These are phyloP conservation scores for Candida succiphila DNA, from an alignment of 805 yeast genomes.

Conservation along the genomic window DNA sequence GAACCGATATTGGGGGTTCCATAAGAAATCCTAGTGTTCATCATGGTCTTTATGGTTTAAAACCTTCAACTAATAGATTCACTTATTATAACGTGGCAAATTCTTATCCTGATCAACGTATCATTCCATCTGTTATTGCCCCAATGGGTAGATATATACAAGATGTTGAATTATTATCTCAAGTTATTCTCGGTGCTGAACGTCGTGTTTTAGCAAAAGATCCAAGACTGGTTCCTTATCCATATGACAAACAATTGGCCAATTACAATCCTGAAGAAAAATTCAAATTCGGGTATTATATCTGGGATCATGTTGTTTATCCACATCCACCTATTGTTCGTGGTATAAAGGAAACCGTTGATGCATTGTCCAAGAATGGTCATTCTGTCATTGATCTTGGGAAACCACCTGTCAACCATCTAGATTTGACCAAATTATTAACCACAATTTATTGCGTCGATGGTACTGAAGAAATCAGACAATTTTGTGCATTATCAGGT, in stretches of 20 bases:
- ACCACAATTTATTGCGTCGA: conserved; percentile 16
- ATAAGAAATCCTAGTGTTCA: conserved; percentile 24
- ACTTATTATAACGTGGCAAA: conserved; percentile 20
- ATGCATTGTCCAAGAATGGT: conserved; percentile 24
- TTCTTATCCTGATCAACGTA: conserved; percentile 22
- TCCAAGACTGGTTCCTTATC: conserved; percentile 41
- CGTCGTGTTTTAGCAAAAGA: conserved; percentile 44
- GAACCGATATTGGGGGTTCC: conserved; percentile 31
- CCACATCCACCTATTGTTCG: conserved; percentile 50
- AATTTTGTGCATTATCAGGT: conserved; percentile 16
- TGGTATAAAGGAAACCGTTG: conserved; percentile 25
- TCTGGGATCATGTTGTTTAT: no score
- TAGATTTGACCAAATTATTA: conserved; percentile 16
- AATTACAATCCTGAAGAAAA: no score
- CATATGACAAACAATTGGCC: no score
- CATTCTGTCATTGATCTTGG: conserved; percentile 30
- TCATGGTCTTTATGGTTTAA: conserved; percentile 24
- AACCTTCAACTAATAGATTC: conserved; percentile 25
- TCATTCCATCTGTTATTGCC: conserved; percentile 25
- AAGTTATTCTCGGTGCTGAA: conserved; percentile 26
- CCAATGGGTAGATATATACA: conserved; percentile 22
- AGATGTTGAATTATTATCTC: conserved; percentile 26
- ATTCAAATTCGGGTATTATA: no score
- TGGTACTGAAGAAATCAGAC: conserved; percentile 15
- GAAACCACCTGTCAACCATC: conserved; percentile 21